phyloP scores from a whole-genome alignment of 106 monocot genomes.

The Narthecium ossifragum region DNA sequence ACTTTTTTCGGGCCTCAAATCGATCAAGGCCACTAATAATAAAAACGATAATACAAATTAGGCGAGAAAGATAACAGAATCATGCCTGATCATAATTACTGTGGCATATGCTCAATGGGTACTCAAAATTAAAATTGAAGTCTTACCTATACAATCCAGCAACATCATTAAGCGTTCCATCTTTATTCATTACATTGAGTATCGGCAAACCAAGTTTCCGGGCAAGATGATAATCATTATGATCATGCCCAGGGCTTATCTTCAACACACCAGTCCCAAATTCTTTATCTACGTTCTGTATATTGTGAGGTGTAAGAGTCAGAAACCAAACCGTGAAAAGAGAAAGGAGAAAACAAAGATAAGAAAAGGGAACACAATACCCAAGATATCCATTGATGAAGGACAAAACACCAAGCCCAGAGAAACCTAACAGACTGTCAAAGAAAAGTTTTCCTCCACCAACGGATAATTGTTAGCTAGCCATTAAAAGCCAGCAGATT shows the following conservation, averaged over 20 bases:
- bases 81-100: not conserved
- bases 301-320: constrained; percentile 5
- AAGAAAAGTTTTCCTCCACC: no score
- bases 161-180: constrained; percentile 94
- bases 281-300: constrained; percentile 92
- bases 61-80: not conserved
- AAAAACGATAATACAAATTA: constrained; percentile 4
- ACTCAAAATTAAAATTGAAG: not conserved
- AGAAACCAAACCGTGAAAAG: constrained; percentile 7
- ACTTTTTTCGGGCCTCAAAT: constrained; percentile 86
- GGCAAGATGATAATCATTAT: constrained; percentile 94
- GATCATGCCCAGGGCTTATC: constrained; percentile 99
- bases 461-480: no score
- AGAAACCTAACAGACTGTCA: no score
- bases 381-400: not conserved
- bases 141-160: constrained; percentile 78
- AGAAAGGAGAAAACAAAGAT: not conserved
- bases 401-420: no score
- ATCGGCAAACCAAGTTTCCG: constrained; percentile 98
- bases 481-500: not conserved
- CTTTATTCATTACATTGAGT: constrained; percentile 98
- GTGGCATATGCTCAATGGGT: not conserved
- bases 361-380: not conserved
- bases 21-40: constrained; percentile 79
- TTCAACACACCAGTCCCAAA: constrained; percentile 99